Base-by-base conservation (phyloP, 192 early-diverging fungal species). In the Polychytrium aggregatum region DNA sequence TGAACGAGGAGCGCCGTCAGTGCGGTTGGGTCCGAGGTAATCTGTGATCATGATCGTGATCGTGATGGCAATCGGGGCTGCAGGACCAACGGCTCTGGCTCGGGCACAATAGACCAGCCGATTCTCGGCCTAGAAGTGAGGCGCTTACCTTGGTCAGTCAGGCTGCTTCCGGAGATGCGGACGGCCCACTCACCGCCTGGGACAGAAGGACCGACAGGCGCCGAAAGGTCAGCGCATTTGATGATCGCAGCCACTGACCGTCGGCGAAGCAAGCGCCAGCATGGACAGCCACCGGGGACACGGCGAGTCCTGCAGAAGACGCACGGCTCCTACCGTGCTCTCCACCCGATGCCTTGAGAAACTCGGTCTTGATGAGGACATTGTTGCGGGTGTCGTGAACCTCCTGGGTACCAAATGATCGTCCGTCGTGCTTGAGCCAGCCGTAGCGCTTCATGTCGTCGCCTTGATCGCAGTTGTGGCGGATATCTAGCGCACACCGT, bases 381-480 rank as follows among this genome's bases (percentile, higher is more conserved):
- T 82, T 80, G 56, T 75, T 79, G 25, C 52, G 46, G n/a, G 44
- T 52, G 45, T 90, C 88, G 17, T 70, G 70, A 22, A 90, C 64
- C 20, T 68, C 65, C 58, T 92, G 92, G 24, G 72, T 57, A 33
- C 85, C 88, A 67, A 81, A 92, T 28, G 66, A 58, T 30, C 87
- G 74, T 5, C 88, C 92, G 58, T 92, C 85, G 51, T 90, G 86
- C 50, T 87, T 82, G 42, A 74, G 63, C 72, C 88, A 97, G 17
- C 85, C 85, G 57, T 97, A 97, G 20, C 79, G 76, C 29, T 63
- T 55, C 31, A 97, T 60, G 14, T 74, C 67, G 50, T 92, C 88
- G 26, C 80, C 77, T 34, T 92, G 84, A 45, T 97, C 90, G 58
- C 92, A 97, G n/a, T 82, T 75, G 48, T 97, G 90, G 2, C 92